Base-by-base conservation (phyloP, 352 stramenopile species). In the Pythium rishiriense region DNA sequence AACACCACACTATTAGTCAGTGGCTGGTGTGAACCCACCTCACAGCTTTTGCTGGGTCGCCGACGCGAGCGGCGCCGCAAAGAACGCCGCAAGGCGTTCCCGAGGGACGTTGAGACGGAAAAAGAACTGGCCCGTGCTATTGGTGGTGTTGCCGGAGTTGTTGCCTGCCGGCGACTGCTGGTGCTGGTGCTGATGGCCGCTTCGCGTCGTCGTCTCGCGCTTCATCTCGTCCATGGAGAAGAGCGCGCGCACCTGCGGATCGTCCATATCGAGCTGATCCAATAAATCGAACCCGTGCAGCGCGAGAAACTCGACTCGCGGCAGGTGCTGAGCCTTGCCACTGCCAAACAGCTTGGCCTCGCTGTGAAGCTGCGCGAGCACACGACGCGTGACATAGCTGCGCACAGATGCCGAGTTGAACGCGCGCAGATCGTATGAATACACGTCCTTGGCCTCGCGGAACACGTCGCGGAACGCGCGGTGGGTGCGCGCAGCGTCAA, bases 151-250 rank as follows among this genome's bases (percentile, higher is more conserved):
- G 33, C 33, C 7, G 33, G 17, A 3, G 33, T 19, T 22, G 41
- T 7, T 19, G 5, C 41, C 14, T n/a, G n/a, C 2, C n/a, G n/a
- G n/a, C n/a, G n/a, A n/a, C n/a, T 22, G 11, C 15, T 46, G 41
- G 14, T 46, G 41, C 8, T 46, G 11, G 15, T 64, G 33, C 15
- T 26, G 26, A 26, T 17, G 12, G 29, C 28, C 49, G 52, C 24
- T 50, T 25, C 31, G 50, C 10, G 42, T 50, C 37, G 68, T 63
- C 0, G 64, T 70, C 66, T 91, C 68, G 60, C 81, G 76, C 52
- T 73, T 75, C 83, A 95, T 91, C 58, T 93, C 84, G 63, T 95
- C 87, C 83, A 95, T 93, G 0, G 82, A 84, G 53, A 95, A 95
- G 25, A 93, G 72, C 45, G 74, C 74, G 24, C 87, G 84, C 17